Evolutionary conservation across 805 yeast genomes (phyloP).

Genomic region (Zygosaccharomyces lentus): DNA sequence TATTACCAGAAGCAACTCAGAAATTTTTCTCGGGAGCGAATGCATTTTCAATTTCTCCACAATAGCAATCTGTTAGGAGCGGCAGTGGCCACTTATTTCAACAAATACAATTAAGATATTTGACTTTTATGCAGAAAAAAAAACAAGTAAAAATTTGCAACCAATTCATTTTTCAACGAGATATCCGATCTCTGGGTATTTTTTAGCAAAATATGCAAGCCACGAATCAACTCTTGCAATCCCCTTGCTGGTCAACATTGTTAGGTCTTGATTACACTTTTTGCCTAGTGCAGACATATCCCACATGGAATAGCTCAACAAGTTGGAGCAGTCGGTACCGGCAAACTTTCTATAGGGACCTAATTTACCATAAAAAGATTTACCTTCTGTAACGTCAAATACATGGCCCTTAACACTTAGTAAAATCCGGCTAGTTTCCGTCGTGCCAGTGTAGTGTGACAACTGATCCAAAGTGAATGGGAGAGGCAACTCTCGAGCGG

Average conservation of each 20-base stretch:
- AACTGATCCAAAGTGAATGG: slow-evolving; percentile 14
- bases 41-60: slow-evolving; percentile 19
- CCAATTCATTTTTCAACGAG: background rate
- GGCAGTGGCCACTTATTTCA: slow-evolving; percentile 20
- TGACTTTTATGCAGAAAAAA: background rate
- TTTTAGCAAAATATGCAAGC: slow-evolving; percentile 18
- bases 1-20: slow-evolving; percentile 19
- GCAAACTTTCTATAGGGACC: slow-evolving; percentile 25
- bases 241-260: slow-evolving; percentile 11
- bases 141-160: background rate
- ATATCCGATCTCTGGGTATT: slow-evolving; percentile 25
- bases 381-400: slow-evolving; percentile 24
- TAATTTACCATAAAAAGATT: slow-evolving; percentile 24
- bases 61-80: slow-evolving; percentile 31
- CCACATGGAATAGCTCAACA: slow-evolving; percentile 20
- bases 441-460: slow-evolving; percentile 10
- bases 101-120: background rate
- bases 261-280: slow-evolving; percentile 14
- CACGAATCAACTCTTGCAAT: slow-evolving; percentile 19
- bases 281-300: slow-evolving; percentile 18
- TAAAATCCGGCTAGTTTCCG: slow-evolving; percentile 12
- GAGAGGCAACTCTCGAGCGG: slow-evolving; percentile 8
- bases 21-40: slow-evolving; percentile 11
- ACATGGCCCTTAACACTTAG: slow-evolving; percentile 24
- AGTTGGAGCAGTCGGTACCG: slow-evolving; percentile 25